Percentiles rank a stretch among this genome's conserved stretches.
These are phyloP conservation scores for Candida germanica DNA, from an alignment of 805 yeast genomes.

Conservation along the genomic window DNA sequence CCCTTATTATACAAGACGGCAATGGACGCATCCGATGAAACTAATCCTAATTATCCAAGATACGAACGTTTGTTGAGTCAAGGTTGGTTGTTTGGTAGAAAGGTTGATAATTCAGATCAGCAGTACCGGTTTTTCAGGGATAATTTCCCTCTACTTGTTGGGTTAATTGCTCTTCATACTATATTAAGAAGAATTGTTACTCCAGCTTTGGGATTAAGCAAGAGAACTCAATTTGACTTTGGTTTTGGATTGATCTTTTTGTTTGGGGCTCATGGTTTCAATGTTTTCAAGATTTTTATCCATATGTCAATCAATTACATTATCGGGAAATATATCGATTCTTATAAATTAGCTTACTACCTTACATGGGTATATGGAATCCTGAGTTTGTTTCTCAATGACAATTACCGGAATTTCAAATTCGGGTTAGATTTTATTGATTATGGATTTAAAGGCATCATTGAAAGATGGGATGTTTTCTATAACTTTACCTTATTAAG, in stretches of 20 bases:
- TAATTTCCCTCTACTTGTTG: constrained; percentile 63
- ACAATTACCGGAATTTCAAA: constrained; percentile 53
- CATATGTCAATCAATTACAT: constrained; percentile 56
- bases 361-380: constrained; percentile 78
- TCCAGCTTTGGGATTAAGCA: constrained; percentile 16
- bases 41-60: constrained; percentile 67
- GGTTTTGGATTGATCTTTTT: constrained; percentile 68
- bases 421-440: constrained; percentile 60
- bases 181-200: constrained; percentile 40
- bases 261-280: constrained; percentile 77
- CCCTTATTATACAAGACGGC: constrained; percentile 85
- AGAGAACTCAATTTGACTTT: constrained; percentile 67
- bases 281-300: constrained; percentile 54
- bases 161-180: constrained; percentile 54
- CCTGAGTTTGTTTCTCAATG: constrained; percentile 75
- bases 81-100: constrained; percentile 90
- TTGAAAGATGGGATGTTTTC: constrained; percentile 93
- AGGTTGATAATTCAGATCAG: constrained; percentile 87
- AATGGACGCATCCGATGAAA: constrained; percentile 71
- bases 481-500: constrained; percentile 86
- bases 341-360: constrained; percentile 37
- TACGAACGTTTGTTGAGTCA: constrained; percentile 60
- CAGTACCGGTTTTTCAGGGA: constrained; percentile 88
- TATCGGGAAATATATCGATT: constrained; percentile 40
- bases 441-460: constrained; percentile 63